A percentile compares a stretch with the other conserved stretches of the same genome.
phyloP scores from a whole-genome alignment of 371 early-diverging fungal genomes.

The Mucor plumbeus region DNA sequence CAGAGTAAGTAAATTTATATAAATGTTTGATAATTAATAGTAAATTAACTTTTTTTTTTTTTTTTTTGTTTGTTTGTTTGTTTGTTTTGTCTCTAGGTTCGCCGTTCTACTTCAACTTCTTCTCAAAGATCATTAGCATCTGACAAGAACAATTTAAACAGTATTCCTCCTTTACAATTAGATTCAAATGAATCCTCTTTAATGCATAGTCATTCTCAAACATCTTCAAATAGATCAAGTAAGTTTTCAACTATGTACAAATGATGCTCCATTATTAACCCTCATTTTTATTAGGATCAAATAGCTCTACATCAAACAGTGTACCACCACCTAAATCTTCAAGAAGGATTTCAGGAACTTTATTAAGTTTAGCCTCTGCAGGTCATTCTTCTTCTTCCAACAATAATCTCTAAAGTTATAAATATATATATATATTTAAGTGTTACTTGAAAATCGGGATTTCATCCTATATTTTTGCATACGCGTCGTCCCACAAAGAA shows the following conservation, averaged over 20 bases:
- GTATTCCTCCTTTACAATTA: slow-evolving; percentile 44
- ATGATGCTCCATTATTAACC: background rate
- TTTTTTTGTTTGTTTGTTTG: too few relatives aligned
- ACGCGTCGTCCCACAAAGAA: slow-evolving; percentile 16
- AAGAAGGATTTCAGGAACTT: slow-evolving; percentile 45
- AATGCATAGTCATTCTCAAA: background rate
- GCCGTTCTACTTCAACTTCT: slow-evolving; percentile 53
- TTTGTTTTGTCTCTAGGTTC: slow-evolving; percentile 38
- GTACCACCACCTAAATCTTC: slow-evolving; percentile 34
- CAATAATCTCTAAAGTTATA: slow-evolving; percentile 21
- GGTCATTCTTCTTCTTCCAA: slow-evolving; percentile 17
- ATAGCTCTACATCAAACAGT: slow-evolving; percentile 38
- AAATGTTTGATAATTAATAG: too few relatives aligned
- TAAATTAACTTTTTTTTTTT: background rate
- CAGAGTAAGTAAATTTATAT: slow-evolving; percentile 35
- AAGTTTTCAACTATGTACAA: background rate
- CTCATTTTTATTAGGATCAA: slow-evolving; percentile 34
- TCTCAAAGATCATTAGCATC: slow-evolving; percentile 54
- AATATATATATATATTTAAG: background rate
- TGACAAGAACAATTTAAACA: slow-evolving; percentile 39
- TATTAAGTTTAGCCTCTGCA: slow-evolving; percentile 42
- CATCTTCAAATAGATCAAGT: slow-evolving; percentile 27
- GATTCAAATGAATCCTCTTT: slow-evolving; percentile 6
- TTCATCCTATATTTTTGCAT: slow-evolving; percentile 7
- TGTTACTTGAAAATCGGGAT: background rate